Evolutionary conservation across 202 grass and related monocot genomes (phyloP), one percentile per base, ranked within the genome.

Genomic region (Alloteropsis angusta): DNA sequence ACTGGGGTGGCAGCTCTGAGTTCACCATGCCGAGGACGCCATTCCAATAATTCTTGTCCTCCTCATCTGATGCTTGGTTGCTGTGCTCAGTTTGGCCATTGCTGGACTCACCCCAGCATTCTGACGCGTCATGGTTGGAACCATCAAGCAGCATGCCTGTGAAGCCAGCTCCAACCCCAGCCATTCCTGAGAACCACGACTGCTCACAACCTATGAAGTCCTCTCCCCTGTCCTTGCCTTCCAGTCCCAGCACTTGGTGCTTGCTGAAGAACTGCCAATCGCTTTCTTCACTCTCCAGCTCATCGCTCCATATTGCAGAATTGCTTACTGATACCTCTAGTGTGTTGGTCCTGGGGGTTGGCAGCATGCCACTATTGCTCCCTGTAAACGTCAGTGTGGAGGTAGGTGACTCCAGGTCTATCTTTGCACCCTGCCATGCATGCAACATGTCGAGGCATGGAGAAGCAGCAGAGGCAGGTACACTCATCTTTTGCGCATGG

Each of bases 21-120:
- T 85, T 86, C 64, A 89, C 96, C 81, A 94, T 91, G 71, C 91
- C 82, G 14, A 99, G 79, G 68, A 99, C 90, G 19, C 88, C 91
- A 46, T 87, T 95, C 96, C 96, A 99, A 80, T 99, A 99, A 78
- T 87, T 86, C 78, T 75, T 95, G 74, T 87, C 88, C 66, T 88
- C 85, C 39, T 88, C 94, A 67, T 90, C 86, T 45, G 84, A 83
- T 72, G 57, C 48, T 49, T 91, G 88, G 14, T 74, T 70, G 65
- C 69, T 54, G 62, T 78, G 45, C 43, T 87, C 78, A 62, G 77
- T 79, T 18, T 87, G 75, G 3, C 45, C 82, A 78, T 85, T 87
- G 78, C 75, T 80, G 28, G 93, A 97, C 52, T 92, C 89, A 21
- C 75, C 88, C 43, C 90, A 85, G 71, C 87, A 87, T 39, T 93